Percentiles rank a stretch among this genome's conserved stretches.
These are phyloP conservation scores for Backusella australiensis DNA, from an alignment of 192 early-diverging fungal species.

Conservation along the genomic window DNA sequence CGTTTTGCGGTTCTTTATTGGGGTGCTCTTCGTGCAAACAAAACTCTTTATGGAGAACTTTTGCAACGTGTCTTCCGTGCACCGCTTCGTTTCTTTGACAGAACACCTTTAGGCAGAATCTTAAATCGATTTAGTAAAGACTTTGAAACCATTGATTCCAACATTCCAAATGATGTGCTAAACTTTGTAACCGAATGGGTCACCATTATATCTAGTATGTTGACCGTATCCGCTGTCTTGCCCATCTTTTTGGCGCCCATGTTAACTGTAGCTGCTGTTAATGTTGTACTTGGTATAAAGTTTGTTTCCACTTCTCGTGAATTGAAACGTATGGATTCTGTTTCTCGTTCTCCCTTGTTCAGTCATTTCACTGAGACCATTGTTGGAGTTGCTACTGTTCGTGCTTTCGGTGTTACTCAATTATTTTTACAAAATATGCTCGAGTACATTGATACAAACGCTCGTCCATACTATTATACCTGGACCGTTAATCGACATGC, in stretches of 20 bases:
- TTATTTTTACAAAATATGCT: slow-evolving; percentile 63
- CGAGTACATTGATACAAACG: slow-evolving; percentile 63
- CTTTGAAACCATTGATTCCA: slow-evolving; percentile 49
- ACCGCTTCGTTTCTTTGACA: slow-evolving; percentile 77
- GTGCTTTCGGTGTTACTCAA: slow-evolving; percentile 71
- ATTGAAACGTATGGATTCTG: slow-evolving; percentile 86
- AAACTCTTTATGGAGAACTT: slow-evolving; percentile 51
- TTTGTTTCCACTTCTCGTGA: slow-evolving; percentile 82
- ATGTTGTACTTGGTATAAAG: slow-evolving; percentile 35
- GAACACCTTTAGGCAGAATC: slow-evolving; percentile 77
- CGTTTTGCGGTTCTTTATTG: slow-evolving; percentile 40
- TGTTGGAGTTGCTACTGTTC: slow-evolving; percentile 76
- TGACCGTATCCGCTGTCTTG: slow-evolving; percentile 3
- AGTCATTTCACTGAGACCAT: slow-evolving; percentile 70
- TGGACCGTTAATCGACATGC: slow-evolving; percentile 83
- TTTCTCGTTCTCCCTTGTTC: slow-evolving; percentile 72
- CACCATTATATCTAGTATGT: slow-evolving; percentile 5
- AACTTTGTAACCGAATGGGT: slow-evolving; percentile 10
- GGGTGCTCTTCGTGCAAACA: slow-evolving; percentile 52
- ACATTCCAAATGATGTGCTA: slow-evolving; percentile 8
- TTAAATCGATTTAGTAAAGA: slow-evolving; percentile 80
- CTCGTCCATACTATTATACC: slow-evolving; percentile 74
- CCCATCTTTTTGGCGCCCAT: slow-evolving; percentile 6
- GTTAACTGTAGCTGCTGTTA: neutral
- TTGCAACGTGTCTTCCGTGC: slow-evolving; percentile 57